These are phyloP conservation scores for Carex parvula DNA, from an alignment of 176 grass and related monocot species.

Conservation along the genomic window DNA sequence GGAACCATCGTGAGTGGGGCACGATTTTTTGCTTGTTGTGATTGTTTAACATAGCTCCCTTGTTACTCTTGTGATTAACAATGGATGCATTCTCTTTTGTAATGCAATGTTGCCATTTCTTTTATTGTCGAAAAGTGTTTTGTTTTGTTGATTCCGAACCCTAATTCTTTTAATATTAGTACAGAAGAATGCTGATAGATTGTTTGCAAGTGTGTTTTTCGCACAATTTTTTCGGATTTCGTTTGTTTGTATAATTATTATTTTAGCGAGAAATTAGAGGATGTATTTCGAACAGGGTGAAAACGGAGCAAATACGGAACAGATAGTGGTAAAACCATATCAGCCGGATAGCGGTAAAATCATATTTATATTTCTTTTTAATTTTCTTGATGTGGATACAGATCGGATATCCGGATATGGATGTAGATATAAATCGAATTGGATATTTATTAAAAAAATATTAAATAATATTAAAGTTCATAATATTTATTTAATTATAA, in stretches of 20 bases:
- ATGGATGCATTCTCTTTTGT: not conserved
- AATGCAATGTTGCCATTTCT: not conserved
- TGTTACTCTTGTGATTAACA: conserved; percentile 17
- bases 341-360: too few species aligned
- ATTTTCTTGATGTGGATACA: too few species aligned
- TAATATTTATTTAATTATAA: too few species aligned
- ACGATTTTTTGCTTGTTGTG: not conserved
- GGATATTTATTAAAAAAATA: too few species aligned
- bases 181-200: not conserved
- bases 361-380: too few species aligned
- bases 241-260: not conserved
- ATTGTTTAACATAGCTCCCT: not conserved
- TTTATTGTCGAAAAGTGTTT: not conserved
- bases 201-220: not conserved
- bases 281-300: not conserved
- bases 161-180: not conserved
- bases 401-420: too few species aligned
- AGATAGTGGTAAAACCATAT: too few species aligned
- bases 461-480: too few species aligned
- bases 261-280: not conserved
- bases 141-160: not conserved
- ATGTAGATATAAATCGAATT: too few species aligned
- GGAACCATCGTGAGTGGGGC: conserved; percentile 9
- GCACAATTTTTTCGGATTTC: not conserved
- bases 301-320: too few species aligned